These are phyloP conservation scores for Vanrija sp. DNA, from an alignment of 1,284 basidiomycete genomes.

Conservation along the genomic window DNA sequence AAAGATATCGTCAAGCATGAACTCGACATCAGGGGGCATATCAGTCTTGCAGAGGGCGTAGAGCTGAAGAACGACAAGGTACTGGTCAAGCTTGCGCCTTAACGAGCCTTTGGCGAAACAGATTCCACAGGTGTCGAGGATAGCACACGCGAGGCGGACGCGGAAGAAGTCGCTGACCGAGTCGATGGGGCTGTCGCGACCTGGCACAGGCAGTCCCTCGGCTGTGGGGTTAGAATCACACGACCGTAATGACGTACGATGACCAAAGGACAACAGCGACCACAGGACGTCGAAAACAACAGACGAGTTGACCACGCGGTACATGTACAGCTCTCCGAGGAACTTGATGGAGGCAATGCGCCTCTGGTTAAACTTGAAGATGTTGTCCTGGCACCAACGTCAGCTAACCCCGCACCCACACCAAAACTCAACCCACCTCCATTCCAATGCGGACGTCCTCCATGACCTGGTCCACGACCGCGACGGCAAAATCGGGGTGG, in stretches of 20 bases:
- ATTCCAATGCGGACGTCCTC: conserved; percentile 87
- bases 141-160: conserved; percentile 80
- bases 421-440: conserved; percentile 53
- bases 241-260: conserved; percentile 60
- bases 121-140: conserved; percentile 95
- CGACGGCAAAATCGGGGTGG: conserved; percentile 80
- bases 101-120: conserved; percentile 92
- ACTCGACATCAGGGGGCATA: conserved; percentile 94
- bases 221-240: conserved; percentile 47
- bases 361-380: conserved; percentile 92
- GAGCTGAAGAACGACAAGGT: conserved; percentile 87
- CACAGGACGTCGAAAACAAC: conserved; percentile 93
- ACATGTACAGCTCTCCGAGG: conserved; percentile 95
- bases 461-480: conserved; percentile 87
- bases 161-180: conserved; percentile 96
- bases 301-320: conserved; percentile 81
- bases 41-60: conserved; percentile 83
- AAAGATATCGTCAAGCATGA: conserved; percentile 89
- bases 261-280: conserved; percentile 93
- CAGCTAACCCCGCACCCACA: background rate
- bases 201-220: conserved; percentile 82
- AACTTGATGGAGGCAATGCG: conserved; percentile 87
- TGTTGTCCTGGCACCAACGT: conserved; percentile 61
- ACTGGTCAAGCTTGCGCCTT: conserved; percentile 86
- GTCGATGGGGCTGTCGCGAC: conserved; percentile 71